Evolutionary conservation across 331 rosid species (phyloP).

Genomic region (Rhamnella rubrinervis): DNA sequence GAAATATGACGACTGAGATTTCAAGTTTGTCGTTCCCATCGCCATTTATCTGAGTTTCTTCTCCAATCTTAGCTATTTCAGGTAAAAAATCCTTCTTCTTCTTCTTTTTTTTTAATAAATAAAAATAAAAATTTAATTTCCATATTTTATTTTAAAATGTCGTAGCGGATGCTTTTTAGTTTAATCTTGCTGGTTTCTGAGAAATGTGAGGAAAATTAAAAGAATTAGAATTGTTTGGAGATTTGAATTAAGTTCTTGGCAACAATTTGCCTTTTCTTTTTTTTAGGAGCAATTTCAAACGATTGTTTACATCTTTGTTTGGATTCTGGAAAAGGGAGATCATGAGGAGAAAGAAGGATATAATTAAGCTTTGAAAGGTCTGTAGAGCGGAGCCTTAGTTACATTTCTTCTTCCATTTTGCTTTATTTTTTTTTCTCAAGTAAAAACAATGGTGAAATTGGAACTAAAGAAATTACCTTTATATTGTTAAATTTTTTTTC

Average conservation of each 20-base stretch:
- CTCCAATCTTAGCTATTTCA: slow-evolving; percentile 20
- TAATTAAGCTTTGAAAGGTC: too few species aligned
- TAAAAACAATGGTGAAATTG: too few species aligned
- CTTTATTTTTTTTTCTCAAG: too few species aligned
- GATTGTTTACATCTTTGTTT: neutral
- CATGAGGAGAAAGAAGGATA: neutral
- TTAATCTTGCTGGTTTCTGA: neutral
- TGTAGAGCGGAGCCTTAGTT: neutral
- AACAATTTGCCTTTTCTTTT: neutral
- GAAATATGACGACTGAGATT: slow-evolving; percentile 22
- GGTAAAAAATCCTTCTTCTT: slow-evolving; percentile 26
- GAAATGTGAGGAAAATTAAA: neutral
- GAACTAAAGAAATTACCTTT: too few species aligned
- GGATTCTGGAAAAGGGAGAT: neutral
- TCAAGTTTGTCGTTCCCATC: slow-evolving; percentile 12
- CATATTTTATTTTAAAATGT: neutral
- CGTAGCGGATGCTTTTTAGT: neutral
- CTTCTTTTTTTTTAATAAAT: too few species aligned
- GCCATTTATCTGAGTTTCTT: slow-evolving; percentile 30
- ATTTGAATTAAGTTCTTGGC: neutral
- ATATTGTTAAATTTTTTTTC: too few species aligned
- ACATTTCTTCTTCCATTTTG: neutral
- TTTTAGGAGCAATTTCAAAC: neutral
- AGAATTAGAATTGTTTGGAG: neutral
- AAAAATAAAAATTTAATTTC: neutral